A percentile compares a stretch with the other conserved stretches of the same genome.
These are phyloP conservation scores for Silene vulgaris DNA, from an alignment of 179 eudicot genomes.

Conservation along the genomic window DNA sequence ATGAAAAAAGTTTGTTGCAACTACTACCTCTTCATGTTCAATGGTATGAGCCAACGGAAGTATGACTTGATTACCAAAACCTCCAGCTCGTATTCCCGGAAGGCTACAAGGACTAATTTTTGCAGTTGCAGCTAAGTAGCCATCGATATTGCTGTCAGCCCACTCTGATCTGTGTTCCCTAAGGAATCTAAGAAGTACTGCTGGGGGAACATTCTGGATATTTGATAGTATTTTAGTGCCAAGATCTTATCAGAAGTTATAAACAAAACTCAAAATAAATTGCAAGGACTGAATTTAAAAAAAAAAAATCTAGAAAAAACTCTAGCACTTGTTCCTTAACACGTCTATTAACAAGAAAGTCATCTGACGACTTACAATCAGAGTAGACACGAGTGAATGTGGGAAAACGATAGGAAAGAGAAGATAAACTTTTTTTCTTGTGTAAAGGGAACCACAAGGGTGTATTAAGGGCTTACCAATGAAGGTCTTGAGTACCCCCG, in stretches of 20 bases:
- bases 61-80: slow-evolving; percentile 74
- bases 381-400: too few relatives aligned
- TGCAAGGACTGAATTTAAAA: too few relatives aligned
- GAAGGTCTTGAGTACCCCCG: too few relatives aligned
- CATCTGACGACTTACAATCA: too few relatives aligned
- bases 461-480: too few relatives aligned
- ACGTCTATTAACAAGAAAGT: too few relatives aligned
- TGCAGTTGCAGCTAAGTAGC: slow-evolving; percentile 73
- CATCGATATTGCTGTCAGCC: slow-evolving; percentile 83
- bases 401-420: too few relatives aligned
- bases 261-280: not conserved
- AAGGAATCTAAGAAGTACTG: slow-evolving; percentile 70
- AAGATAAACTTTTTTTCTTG: too few relatives aligned
- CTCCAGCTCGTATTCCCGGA: slow-evolving; percentile 59
- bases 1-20: not conserved
- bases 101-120: slow-evolving; percentile 72
- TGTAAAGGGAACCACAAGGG: too few relatives aligned
- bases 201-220: slow-evolving; percentile 79
- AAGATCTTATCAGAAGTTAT: not conserved
- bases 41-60: slow-evolving; percentile 90
- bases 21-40: slow-evolving; percentile 81
- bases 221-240: not conserved
- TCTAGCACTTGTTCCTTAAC: too few relatives aligned
- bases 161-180: slow-evolving; percentile 93
- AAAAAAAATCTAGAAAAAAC: too few relatives aligned